A percentile compares a stretch with the other conserved stretches of the same genome.
Conservation (phyloP, 78 protist genomes). For the Dictyostelium brefeldianum region DNA sequence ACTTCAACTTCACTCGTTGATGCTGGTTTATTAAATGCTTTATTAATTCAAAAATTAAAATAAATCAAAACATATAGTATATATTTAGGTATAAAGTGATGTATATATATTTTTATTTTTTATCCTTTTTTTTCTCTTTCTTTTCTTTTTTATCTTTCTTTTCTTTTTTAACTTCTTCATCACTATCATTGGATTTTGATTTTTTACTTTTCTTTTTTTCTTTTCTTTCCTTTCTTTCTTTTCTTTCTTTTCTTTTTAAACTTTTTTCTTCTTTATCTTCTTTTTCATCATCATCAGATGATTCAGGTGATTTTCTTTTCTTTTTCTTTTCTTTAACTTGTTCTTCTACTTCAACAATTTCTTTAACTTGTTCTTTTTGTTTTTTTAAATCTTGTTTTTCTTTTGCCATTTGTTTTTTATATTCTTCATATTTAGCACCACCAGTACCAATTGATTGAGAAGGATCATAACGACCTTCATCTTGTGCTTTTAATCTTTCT, state of each 20-base stretch:
- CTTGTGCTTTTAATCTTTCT: constrained; percentile 52
- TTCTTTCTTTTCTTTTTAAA: not conserved
- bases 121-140: not conserved
- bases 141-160: constrained; percentile 17
- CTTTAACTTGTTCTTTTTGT: not conserved
- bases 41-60: constrained; percentile 50
- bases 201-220: not conserved
- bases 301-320: too few species aligned
- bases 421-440: not conserved
- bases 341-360: not conserved
- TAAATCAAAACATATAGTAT: not conserved
- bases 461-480: constrained; percentile 10
- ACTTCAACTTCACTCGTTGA: constrained; percentile 36
- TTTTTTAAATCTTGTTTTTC: not conserved
- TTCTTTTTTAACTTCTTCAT: not conserved
- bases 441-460: not conserved
- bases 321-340: not conserved
- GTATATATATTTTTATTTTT: not conserved
- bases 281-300: too few species aligned
- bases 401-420: constrained; percentile 5
- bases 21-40: constrained; percentile 49
- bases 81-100: too few species aligned
- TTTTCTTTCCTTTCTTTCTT: not conserved
- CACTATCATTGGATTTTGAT: not conserved
- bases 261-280: not conserved